These are phyloP conservation scores for Fragilaria radians DNA, from an alignment of 108 stramenopile species.

Conservation along the genomic window DNA sequence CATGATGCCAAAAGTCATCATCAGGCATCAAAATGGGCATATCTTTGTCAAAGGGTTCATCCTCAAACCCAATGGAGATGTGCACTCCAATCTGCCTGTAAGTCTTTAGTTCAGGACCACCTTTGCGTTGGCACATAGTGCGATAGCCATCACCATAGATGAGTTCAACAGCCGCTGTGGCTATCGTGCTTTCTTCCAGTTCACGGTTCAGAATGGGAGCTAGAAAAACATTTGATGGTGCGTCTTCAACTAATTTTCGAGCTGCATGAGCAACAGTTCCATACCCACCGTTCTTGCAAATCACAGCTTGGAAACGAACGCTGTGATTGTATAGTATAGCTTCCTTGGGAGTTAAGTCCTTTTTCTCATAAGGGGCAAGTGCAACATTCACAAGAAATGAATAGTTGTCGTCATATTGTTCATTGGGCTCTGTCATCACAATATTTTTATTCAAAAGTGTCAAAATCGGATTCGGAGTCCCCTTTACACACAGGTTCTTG, in stretches of 20 bases:
- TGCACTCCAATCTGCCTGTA: not conserved
- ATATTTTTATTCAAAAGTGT: too few species aligned
- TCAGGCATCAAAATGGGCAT: conserved; percentile 29
- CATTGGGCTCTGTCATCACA: not conserved
- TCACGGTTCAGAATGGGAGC: not conserved
- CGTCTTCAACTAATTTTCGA: not conserved
- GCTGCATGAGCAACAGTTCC: not conserved
- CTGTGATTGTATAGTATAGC: not conserved
- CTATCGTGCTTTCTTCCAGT: not conserved
- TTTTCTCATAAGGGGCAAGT: not conserved
- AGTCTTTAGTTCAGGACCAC: not conserved
- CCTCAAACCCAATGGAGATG: conserved; percentile 1
- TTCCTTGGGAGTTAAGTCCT: not conserved
- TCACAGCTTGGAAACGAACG: not conserved
- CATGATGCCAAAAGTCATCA: not conserved
- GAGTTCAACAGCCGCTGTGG: not conserved
- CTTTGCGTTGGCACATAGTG: not conserved
- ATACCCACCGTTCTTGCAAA: not conserved
- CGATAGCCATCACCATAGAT: not conserved
- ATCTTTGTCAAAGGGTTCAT: conserved; percentile 25
- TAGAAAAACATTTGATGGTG: not conserved
- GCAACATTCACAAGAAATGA: not conserved
- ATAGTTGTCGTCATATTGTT: not conserved
- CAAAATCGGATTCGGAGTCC: too few species aligned
- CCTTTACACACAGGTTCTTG: too few species aligned